Evolutionary conservation across 345 rosid species (phyloP).

Genomic region (Litchi chinensis): DNA sequence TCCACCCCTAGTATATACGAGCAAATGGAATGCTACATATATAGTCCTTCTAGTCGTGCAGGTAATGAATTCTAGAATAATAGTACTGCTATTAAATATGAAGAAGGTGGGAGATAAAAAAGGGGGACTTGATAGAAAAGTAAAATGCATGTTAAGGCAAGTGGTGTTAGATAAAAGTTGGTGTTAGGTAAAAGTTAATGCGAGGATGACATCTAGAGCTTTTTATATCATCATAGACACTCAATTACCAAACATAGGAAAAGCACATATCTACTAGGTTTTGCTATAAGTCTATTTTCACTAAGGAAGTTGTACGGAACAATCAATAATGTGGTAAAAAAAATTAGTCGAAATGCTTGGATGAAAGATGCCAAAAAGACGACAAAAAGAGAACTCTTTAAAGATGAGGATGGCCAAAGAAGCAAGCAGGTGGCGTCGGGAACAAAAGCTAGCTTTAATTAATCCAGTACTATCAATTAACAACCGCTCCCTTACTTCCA

Average conservation of each 20-base stretch:
- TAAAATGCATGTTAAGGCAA: neutral
- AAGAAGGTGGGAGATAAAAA: neutral
- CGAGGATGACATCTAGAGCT: neutral
- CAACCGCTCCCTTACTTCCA: no score
- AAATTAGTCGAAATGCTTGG: neutral
- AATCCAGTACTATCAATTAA: no score
- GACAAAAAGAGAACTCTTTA: neutral
- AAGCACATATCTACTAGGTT: neutral
- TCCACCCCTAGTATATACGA: neutral
- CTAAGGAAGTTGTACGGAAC: neutral
- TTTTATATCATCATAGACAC: neutral
- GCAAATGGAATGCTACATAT: neutral
- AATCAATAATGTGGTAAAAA: neutral
- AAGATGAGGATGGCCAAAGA: neutral
- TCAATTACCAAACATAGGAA: constrained; percentile 1
- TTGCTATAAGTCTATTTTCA: neutral
- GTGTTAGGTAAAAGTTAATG: neutral
- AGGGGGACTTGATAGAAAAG: neutral
- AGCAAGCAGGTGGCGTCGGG: neutral
- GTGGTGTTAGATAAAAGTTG: neutral
- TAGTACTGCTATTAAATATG: neutral
- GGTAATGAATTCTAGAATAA: neutral
- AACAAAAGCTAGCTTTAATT: neutral
- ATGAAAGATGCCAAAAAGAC: neutral
- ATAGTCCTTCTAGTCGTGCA: neutral